Evolutionary conservation across 1,284 basidiomycete species (phyloP).

Genomic region (Marasmius oreades): DNA sequence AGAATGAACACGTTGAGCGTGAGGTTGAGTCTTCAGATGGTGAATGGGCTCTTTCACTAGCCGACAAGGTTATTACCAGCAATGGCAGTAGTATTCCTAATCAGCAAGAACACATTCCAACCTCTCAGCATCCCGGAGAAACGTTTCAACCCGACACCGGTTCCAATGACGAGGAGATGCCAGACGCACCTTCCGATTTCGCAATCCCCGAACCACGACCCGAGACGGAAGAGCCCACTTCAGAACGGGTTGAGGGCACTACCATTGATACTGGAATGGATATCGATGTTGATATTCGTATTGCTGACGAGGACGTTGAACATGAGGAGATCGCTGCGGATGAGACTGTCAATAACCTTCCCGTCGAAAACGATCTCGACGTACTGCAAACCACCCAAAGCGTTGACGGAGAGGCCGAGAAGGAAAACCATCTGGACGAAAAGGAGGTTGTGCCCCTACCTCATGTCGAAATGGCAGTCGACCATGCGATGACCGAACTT

Average conservation of each 20-base stretch:
- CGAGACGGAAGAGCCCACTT: not conserved
- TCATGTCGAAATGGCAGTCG: no score
- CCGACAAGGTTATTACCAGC: not conserved
- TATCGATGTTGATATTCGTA: not conserved
- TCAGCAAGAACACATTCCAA: not conserved
- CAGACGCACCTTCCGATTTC: not conserved
- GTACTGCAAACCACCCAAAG: no score
- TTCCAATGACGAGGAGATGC: not conserved
- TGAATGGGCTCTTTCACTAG: not conserved
- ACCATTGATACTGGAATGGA: not conserved
- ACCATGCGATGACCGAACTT: no score
- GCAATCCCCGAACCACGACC: not conserved
- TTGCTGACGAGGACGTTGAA: no score
- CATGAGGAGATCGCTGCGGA: no score
- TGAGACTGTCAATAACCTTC: no score
- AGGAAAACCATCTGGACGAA: no score
- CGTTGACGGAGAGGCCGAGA: no score
- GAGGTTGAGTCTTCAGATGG: not conserved
- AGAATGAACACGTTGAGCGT: not conserved
- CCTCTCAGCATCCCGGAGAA: not conserved
- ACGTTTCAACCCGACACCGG: not conserved
- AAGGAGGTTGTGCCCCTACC: no score
- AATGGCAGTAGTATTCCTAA: not conserved
- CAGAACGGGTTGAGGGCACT: not conserved
- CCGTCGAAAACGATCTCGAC: no score